phyloP scores from a whole-genome alignment of 2,329 filamentous ascomycete species.

The Fusarium chlamydosporum region DNA sequence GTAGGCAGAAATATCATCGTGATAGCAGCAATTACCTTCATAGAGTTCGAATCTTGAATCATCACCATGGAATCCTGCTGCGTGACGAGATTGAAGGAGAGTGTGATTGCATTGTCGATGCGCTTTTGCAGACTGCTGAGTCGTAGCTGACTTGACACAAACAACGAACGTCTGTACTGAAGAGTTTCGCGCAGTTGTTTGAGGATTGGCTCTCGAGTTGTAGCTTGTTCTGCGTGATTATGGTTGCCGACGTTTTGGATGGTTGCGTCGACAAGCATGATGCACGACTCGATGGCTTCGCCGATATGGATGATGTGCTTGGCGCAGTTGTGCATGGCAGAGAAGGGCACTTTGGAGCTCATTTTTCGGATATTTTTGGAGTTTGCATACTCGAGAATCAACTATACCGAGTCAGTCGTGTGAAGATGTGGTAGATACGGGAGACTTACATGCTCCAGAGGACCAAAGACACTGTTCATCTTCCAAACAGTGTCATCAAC shows the following conservation, averaged over 20 bases:
- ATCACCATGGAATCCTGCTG: conserved; percentile 56
- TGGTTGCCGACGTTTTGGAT: conserved; percentile 31
- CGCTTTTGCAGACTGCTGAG: conserved; percentile 55
- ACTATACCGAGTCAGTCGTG: conserved; percentile 24
- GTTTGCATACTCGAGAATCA: conserved; percentile 49
- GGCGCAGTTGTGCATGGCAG: conserved; percentile 51
- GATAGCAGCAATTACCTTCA: conserved; percentile 57
- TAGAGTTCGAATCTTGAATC: conserved; percentile 55
- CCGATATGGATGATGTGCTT: conserved; percentile 52
- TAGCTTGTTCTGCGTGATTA: conserved; percentile 1
- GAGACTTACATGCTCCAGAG: conserved; percentile 49
- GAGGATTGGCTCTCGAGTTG: conserved; percentile 32
- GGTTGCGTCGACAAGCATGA: conserved; percentile 48
- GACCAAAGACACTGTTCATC: conserved; percentile 52
- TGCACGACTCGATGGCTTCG: conserved; percentile 51
- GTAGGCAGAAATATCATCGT: conserved; percentile 58
- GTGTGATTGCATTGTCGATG: conserved; percentile 54
- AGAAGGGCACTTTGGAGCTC: conserved; percentile 49
- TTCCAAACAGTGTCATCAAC: conserved; percentile 52
- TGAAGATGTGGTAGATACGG: not conserved
- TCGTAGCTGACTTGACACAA: conserved; percentile 55
- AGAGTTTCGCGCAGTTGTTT: conserved; percentile 51
- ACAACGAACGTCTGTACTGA: conserved; percentile 53
- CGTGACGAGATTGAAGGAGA: conserved; percentile 57
- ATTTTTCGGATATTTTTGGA: conserved; percentile 47